These are phyloP conservation scores for Bolboschoenoplectus hybrid DNA, from an alignment of 202 grass and related monocot genomes.

Conservation along the genomic window DNA sequence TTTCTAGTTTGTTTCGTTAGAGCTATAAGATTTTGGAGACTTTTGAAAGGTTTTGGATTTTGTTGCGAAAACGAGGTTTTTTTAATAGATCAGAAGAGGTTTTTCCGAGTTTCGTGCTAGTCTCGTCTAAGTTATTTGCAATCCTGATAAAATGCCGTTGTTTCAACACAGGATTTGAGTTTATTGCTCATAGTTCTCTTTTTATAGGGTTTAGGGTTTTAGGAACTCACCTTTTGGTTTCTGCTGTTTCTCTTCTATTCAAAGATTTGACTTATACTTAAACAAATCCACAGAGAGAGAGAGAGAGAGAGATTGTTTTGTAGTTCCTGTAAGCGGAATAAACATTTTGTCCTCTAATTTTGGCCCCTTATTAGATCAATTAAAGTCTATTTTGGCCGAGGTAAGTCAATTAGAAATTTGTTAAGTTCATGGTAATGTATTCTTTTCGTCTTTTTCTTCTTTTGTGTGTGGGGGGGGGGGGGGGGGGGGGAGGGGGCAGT, in stretches of 20 bases:
- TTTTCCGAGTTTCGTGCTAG: background rate
- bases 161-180: background rate
- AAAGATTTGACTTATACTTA: background rate
- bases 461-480: background rate
- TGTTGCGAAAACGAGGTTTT: background rate
- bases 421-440: background rate
- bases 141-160: background rate
- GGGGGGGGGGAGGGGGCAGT: background rate
- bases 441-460: background rate
- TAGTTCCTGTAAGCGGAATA: background rate
- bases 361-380: background rate
- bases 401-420: background rate
- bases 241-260: background rate
- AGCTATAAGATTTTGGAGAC: background rate
- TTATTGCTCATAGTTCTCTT: background rate
- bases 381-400: background rate
- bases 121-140: background rate
- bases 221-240: background rate
- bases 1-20: background rate
- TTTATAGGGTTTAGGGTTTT: constrained; percentile 25
- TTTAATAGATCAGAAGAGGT: background rate
- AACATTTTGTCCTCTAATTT: background rate
- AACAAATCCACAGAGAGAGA: no score
- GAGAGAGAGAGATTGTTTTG: no score
- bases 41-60: background rate